Evolutionary conservation across 2,329 filamentous ascomycete genomes (phyloP), one percentile per base, ranked within the genome.

Genomic region (Neophaeococcomyces mojaviensis): DNA sequence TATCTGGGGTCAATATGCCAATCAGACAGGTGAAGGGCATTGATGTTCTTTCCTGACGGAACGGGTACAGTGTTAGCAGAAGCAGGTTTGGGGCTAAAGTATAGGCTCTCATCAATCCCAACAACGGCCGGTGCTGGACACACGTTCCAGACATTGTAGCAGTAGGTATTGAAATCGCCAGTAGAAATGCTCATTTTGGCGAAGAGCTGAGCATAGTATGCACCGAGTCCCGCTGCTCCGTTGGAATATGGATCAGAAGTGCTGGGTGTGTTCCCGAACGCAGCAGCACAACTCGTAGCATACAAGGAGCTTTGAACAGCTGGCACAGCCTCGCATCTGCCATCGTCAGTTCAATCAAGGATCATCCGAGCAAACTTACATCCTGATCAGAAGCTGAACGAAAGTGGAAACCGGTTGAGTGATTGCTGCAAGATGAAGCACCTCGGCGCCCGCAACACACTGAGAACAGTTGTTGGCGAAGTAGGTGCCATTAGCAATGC

Each of bases 11-110:
- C 59, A 9, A 61, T 40, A 51, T 61, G 59, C 54, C 51, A 60
- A 47, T 61, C 59, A 2, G 58, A 59, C 34, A 61, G 49, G 45
- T 61, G 59, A 15, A 61, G 53, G 6, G 60, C 58, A 30, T 61
- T 52, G 48, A 58, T 51, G 8, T 50, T 57, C 12, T 53, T 35
- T 12, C 52, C 56, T 2, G 56, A 57, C 6, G 56, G 50, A 13
- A 46, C 36, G 4, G 55, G 55, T n/a, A 52, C 50, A 10, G 50
- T 28, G 10, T 52, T 44, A 10, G 56, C 51, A 19, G 47, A 43
- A 9, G 52, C 42, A 15, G 56, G 55, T 33, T 58, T 58, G 6
- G 53, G 51, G 22, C 49, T 47, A 31, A 58, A 56, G 39, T 53
- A 58, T 3, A 52, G 43, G 39, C 44, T 49, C 32, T 58, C 56